Percentiles rank a stretch among this genome's conserved stretches.
These are phyloP conservation scores for Colletotrichum sp. DNA, from an alignment of 2,329 filamentous ascomycete genomes.

Conservation along the genomic window DNA sequence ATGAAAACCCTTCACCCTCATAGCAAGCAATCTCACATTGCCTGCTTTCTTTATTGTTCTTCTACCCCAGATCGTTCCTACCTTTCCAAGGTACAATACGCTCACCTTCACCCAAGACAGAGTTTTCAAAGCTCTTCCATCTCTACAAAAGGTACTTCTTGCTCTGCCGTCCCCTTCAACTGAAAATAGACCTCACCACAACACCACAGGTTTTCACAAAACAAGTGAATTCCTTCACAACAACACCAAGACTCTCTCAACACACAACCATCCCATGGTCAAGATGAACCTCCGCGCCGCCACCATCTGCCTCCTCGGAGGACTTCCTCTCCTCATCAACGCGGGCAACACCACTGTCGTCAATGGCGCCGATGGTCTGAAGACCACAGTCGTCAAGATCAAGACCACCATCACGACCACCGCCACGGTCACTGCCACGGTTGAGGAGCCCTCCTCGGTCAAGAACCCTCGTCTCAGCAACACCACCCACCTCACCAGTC, in stretches of 20 bases:
- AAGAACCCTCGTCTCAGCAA: background rate
- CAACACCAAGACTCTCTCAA: accelerated
- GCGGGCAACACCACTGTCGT: background rate
- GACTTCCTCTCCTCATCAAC: background rate
- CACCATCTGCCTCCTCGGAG: background rate
- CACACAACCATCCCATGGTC: background rate
- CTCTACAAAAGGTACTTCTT: background rate
- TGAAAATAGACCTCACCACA: background rate
- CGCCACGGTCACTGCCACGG: background rate
- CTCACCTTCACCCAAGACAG: background rate
- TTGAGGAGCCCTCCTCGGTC: background rate
- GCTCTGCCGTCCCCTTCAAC: background rate
- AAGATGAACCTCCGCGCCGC: background rate
- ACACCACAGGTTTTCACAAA: background rate
- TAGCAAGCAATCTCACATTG: background rate
- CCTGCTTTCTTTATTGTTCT: background rate
- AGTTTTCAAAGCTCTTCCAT: background rate
- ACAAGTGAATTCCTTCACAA: background rate
- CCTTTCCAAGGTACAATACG: background rate
- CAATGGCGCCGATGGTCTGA: background rate
- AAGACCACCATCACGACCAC: background rate
- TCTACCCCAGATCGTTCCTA: background rate
- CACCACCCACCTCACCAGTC: background rate
- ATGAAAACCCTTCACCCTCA: no score
- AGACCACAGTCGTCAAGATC: background rate